These are phyloP conservation scores for Catenaria anguillulae DNA, from an alignment of 371 early-diverging fungal genomes.

Conservation along the genomic window DNA sequence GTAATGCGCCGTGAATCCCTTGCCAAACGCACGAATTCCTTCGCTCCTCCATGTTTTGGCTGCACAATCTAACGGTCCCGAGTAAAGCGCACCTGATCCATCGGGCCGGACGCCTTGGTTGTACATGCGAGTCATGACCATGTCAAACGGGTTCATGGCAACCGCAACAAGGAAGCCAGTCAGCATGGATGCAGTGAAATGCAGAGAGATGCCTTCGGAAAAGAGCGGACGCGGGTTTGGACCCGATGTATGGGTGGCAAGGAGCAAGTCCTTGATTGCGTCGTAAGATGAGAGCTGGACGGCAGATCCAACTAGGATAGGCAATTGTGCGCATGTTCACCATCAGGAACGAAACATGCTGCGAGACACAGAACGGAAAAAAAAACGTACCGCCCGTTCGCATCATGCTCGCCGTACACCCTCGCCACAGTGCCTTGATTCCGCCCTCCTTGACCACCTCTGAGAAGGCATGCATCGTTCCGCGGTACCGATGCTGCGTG, in stretches of 20 bases:
- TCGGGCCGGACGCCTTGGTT: conserved; percentile 58
- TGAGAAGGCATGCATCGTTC: conserved; percentile 45
- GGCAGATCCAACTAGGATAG: conserved; percentile 71
- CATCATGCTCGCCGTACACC: conserved; percentile 76
- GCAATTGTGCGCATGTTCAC: neutral
- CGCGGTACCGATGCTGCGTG: conserved; percentile 71
- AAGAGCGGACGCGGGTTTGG: neutral
- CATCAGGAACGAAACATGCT: neutral
- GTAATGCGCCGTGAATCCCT: conserved; percentile 85
- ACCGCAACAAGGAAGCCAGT: conserved; percentile 11
- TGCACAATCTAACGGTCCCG: conserved; percentile 63
- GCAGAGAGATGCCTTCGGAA: conserved; percentile 43
- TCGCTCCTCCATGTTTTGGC: conserved; percentile 67
- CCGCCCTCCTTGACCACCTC: conserved; percentile 58
- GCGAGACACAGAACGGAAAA: neutral
- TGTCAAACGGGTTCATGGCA: conserved; percentile 95
- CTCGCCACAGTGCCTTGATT: conserved; percentile 66
- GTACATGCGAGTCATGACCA: conserved; percentile 86
- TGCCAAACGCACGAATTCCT: conserved; percentile 73
- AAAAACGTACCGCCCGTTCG: conserved; percentile 21
- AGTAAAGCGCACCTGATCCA: conserved; percentile 52
- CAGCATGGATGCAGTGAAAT: conserved; percentile 61
- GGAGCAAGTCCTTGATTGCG: conserved; percentile 49
- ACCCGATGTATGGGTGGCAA: conserved; percentile 14
- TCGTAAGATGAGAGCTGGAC: conserved; percentile 88